phyloP scores from a whole-genome alignment of 768 basidiomycete genomes.

The Gymnopilus dilepis region DNA sequence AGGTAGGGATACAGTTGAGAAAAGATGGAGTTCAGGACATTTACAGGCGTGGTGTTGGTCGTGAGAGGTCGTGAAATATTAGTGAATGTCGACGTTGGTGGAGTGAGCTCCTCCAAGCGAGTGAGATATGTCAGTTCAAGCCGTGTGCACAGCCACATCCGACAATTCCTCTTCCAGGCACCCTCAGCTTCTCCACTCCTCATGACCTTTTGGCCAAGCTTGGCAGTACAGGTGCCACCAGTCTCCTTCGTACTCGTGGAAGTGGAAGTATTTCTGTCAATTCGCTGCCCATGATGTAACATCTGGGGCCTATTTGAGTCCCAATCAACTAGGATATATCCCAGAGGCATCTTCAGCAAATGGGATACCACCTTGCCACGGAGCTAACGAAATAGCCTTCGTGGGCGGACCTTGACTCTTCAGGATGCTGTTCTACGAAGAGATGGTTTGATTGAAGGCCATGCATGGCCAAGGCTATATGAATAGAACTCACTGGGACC shows the following conservation, averaged over 20 bases:
- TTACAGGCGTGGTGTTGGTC: slow-evolving; percentile 21
- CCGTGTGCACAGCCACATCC: slow-evolving; percentile 21
- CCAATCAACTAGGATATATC: no score
- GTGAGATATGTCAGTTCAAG: slow-evolving; percentile 17
- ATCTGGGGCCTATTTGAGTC: no score
- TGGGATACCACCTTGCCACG: no score
- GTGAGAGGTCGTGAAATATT: slow-evolving; percentile 25
- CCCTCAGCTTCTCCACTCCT: slow-evolving; percentile 9
- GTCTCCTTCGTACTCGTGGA: not conserved
- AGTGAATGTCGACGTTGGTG: slow-evolving; percentile 14
- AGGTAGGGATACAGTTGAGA: slow-evolving; percentile 9
- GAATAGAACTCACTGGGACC: no score
- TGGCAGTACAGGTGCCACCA: not conserved
- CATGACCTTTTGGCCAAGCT: not conserved
- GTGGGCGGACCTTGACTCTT: no score
- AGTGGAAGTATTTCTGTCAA: no score
- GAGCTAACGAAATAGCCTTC: no score
- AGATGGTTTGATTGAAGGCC: no score
- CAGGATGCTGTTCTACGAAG: no score
- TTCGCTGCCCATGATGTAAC: no score
- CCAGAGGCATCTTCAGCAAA: no score
- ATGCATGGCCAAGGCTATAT: no score
- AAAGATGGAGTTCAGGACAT: slow-evolving; percentile 19
- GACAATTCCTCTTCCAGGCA: slow-evolving; percentile 20
- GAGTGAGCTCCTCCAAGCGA: slow-evolving; percentile 21